Evolutionary conservation across 768 basidiomycete genomes (phyloP).

Genomic region (Amanita subjunquillea): DNA sequence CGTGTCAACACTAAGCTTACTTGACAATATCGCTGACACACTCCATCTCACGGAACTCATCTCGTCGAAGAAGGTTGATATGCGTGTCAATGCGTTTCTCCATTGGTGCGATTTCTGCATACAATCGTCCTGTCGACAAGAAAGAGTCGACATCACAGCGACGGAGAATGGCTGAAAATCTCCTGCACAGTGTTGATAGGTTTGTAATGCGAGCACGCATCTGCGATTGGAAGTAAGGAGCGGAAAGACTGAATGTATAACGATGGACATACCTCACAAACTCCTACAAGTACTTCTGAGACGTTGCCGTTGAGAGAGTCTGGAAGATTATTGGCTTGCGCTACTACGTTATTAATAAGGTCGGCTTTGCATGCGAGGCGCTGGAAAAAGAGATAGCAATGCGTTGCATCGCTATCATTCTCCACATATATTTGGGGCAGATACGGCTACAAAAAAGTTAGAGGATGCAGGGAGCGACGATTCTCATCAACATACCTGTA

Average conservation of each 20-base stretch:
- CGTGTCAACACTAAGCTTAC: constrained; percentile 31
- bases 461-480: background rate
- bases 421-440: constrained; percentile 86
- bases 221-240: constrained; percentile 23
- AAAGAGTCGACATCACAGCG: constrained; percentile 80
- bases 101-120: constrained; percentile 74
- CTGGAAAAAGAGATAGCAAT: constrained; percentile 88
- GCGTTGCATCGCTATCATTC: constrained; percentile 80
- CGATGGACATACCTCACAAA: constrained; percentile 69
- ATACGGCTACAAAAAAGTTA: constrained; percentile 54
- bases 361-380: constrained; percentile 82
- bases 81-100: constrained; percentile 93
- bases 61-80: constrained; percentile 70
- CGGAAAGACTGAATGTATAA: background rate
- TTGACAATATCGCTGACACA: constrained; percentile 85
- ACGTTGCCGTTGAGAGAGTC: constrained; percentile 76
- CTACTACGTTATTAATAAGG: constrained; percentile 74
- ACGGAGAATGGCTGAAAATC: constrained; percentile 78
- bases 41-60: constrained; percentile 91
- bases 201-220: constrained; percentile 78
- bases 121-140: constrained; percentile 75
- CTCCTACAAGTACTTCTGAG: constrained; percentile 81
- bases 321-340: constrained; percentile 74
- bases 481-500: constrained; percentile 45
- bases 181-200: constrained; percentile 76